Conservation (phyloP, 805 yeast species). For the Kluyveromyces wickerhamii region DNA sequence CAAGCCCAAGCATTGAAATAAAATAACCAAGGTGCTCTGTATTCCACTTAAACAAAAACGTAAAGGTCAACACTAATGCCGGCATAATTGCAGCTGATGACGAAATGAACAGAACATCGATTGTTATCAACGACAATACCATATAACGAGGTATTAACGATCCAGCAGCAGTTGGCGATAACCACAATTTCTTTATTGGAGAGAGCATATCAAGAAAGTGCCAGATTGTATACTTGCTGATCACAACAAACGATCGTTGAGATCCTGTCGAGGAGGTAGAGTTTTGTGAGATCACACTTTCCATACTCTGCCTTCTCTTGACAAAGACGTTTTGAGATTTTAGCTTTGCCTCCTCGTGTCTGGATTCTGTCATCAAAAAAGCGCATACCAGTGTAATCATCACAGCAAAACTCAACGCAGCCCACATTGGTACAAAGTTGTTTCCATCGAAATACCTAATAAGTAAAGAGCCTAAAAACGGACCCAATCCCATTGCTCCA, state of each 20-base stretch:
- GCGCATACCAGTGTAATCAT: conserved; percentile 31
- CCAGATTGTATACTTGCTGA: conserved; percentile 10
- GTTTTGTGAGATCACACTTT: conserved; percentile 20
- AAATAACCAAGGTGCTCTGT: conserved; percentile 48
- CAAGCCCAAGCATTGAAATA: conserved; percentile 43
- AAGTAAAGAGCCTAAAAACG: conserved; percentile 44
- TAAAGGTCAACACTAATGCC: conserved; percentile 43
- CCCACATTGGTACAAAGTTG: conserved; percentile 26
- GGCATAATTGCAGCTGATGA: conserved; percentile 36
- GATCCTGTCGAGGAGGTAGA: conserved; percentile 13
- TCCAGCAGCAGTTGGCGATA: conserved; percentile 30
- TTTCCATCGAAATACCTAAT: conserved; percentile 25
- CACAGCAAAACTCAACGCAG: conserved; percentile 24
- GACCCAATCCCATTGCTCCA: conserved; percentile 58
- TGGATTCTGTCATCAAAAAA: conserved; percentile 51
- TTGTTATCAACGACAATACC: conserved; percentile 40
- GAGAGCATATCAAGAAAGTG: conserved; percentile 25
- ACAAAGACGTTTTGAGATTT: conserved; percentile 40
- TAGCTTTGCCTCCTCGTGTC: conserved; percentile 45
- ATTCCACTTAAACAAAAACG: conserved; percentile 46
- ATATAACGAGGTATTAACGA: conserved; percentile 35
- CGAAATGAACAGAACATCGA: conserved; percentile 38
- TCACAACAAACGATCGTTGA: not conserved
- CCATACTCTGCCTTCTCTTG: conserved; percentile 25
- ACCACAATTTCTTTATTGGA: conserved; percentile 50